Conservation (phyloP, 2,329 filamentous ascomycete species). For the Pestalotiopsis sp. region DNA sequence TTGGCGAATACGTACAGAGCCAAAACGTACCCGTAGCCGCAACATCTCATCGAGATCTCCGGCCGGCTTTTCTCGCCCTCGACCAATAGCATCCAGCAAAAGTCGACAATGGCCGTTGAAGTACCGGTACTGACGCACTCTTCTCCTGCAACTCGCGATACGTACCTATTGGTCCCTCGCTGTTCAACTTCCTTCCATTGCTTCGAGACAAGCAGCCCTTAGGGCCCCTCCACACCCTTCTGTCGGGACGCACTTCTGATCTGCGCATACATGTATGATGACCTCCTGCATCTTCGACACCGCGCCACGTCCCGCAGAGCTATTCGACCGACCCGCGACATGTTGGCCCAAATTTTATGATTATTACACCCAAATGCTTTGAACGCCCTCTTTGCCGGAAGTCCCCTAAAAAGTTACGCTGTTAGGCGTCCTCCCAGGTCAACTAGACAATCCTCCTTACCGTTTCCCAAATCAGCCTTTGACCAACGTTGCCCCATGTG, state of each 20-base stretch:
- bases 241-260: conserved; percentile 11
- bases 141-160: not conserved
- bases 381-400: not conserved
- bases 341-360: not conserved
- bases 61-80: not conserved
- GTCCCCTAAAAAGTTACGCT: conserved; percentile 1
- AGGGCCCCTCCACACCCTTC: conserved; percentile 11
- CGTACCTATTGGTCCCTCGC: not conserved
- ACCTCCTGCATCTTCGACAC: conserved; percentile 16
- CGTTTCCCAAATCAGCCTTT: not conserved
- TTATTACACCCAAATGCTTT: not conserved
- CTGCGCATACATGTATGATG: conserved; percentile 16
- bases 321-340: not conserved
- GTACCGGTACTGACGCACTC: conserved; percentile 12
- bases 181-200: not conserved
- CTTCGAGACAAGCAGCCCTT: not conserved
- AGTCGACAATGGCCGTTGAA: conserved; percentile 9
- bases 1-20: not conserved
- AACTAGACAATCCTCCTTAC: not conserved
- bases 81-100: conserved; percentile 1
- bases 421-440: conserved; percentile 12
- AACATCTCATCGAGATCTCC: conserved; percentile 11
- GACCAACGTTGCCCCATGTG: not conserved
- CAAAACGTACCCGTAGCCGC: not conserved
- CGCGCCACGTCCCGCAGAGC: conserved; percentile 4